Evolutionary conservation across 441 rosid genomes (phyloP), one percentile per base, ranked within the genome.

Genomic region (Populus trichocarpa): DNA sequence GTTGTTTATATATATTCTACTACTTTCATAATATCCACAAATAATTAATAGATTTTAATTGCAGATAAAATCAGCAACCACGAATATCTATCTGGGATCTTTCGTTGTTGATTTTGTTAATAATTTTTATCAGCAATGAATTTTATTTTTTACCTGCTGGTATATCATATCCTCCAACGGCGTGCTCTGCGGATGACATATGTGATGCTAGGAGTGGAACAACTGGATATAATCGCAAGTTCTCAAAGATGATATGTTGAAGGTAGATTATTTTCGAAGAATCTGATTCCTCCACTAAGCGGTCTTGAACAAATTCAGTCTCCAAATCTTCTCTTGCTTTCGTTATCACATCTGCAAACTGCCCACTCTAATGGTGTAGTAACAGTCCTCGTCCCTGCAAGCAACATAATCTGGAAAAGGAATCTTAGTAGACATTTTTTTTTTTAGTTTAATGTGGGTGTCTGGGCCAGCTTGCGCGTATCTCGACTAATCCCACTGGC

Each of bases 281-380:
- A n/a, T 75, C 50, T 0, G 53, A n/a, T 22, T 80, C 82, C 3
- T 70, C 61, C 1, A 79, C 3, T 28, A 75, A 33, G 14, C 30
- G 1, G 0, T 70, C 59, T 70, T 70, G 32, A 0, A 78, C 78
- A 25, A 70, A 12, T 8, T n/a, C 32, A 12, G 2, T 3, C 23
- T 79, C 72, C 9, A 75, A 10, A 70, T 75, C 78, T 2, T n/a
- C 59, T 70, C 59, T 64, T 0, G 75, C 71, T 18, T 75, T 79
- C 9, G 3, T 22, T 22, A 75, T 8, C 8, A 50, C n/a, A 0
- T 13, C 5, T 11, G 12, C 78, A 42, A 65, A 79, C 40, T 38
- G 71, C 75, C 82, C 82, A 75, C 12, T 79, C 82, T 42, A 75
- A 42, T 0, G 78, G 46, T 26, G 64, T n/a, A 3, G 78, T 2